phyloP scores from a whole-genome alignment of 2,329 filamentous ascomycete genomes.

The Dactylonectria macrodidyma region DNA sequence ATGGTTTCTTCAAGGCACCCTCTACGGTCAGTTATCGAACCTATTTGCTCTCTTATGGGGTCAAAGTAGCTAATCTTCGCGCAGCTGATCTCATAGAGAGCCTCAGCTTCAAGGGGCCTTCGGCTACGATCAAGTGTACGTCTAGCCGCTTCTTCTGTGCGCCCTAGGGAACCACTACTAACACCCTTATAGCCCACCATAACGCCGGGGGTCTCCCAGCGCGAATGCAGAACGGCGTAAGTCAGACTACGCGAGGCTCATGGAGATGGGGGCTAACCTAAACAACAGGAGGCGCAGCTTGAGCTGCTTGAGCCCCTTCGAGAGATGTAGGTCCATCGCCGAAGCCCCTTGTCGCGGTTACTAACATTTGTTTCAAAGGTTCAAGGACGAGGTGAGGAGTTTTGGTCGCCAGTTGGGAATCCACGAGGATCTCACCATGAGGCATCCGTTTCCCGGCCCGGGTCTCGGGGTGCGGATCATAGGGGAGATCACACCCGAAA shows the following conservation, averaged over 20 bases:
- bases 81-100: slow-evolving; percentile 43
- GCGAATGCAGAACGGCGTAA: slow-evolving; percentile 26
- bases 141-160: slow-evolving; percentile 22
- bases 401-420: slow-evolving; percentile 3
- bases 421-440: slow-evolving; percentile 29
- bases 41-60: background rate
- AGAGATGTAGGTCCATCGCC: slow-evolving; percentile 64
- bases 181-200: slow-evolving; percentile 19
- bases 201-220: slow-evolving; percentile 62
- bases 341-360: slow-evolving; percentile 15
- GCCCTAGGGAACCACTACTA: slow-evolving; percentile 15
- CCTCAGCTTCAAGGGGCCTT: slow-evolving; percentile 63
- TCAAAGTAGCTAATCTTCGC: slow-evolving; percentile 18
- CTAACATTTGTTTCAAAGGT: slow-evolving; percentile 51
- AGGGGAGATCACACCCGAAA: slow-evolving; percentile 84
- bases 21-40: slow-evolving; percentile 71
- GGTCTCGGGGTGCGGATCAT: slow-evolving; percentile 84
- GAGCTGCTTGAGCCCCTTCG: slow-evolving; percentile 20
- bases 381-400: slow-evolving; percentile 80
- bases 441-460: slow-evolving; percentile 83
- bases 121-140: slow-evolving; percentile 61
- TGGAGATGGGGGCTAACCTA: slow-evolving; percentile 26
- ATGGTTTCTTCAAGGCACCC: slow-evolving; percentile 89
- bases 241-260: background rate
- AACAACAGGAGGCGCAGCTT: slow-evolving; percentile 45